Evolutionary conservation across 2,329 filamentous ascomycete genomes (phyloP).

Genomic region (Fusarium avenaceum): DNA sequence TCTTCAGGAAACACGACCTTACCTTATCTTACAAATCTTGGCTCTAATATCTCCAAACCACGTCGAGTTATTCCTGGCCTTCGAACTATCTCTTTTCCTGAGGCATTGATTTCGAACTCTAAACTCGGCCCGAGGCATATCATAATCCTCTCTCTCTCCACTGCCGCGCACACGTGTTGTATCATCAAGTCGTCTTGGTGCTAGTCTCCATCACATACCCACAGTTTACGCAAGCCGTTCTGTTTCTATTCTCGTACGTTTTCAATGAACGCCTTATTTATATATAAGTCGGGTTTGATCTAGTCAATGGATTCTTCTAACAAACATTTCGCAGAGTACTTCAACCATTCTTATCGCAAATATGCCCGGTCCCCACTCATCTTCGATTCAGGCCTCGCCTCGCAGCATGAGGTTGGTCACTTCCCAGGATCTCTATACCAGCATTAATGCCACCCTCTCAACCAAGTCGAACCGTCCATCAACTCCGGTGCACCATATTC

Average conservation of each 20-base stretch:
- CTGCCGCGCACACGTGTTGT: constrained; percentile 17
- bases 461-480: constrained; percentile 59
- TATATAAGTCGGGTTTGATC: constrained; percentile 37
- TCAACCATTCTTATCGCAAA: constrained; percentile 35
- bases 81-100: not conserved
- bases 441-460: constrained; percentile 65
- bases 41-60: not conserved
- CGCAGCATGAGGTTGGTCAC: constrained; percentile 61
- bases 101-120: constrained; percentile 4
- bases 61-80: not conserved
- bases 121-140: constrained; percentile 17
- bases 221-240: constrained; percentile 47
- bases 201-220: constrained; percentile 44
- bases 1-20: not conserved
- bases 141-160: constrained; percentile 20
- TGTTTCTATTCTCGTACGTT: constrained; percentile 43
- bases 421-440: constrained; percentile 66
- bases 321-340: constrained; percentile 22
- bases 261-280: constrained; percentile 19
- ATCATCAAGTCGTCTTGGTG: constrained; percentile 31
- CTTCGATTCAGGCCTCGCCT: constrained; percentile 62
- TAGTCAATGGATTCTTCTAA: constrained; percentile 8
- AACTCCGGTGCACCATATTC: constrained; percentile 65
- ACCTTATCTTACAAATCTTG: not conserved
- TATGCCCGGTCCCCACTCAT: constrained; percentile 55